A percentile compares a stretch with the other conserved stretches of the same genome.
phyloP scores from a whole-genome alignment of 768 basidiomycete species.

The Suillus alpinus region DNA sequence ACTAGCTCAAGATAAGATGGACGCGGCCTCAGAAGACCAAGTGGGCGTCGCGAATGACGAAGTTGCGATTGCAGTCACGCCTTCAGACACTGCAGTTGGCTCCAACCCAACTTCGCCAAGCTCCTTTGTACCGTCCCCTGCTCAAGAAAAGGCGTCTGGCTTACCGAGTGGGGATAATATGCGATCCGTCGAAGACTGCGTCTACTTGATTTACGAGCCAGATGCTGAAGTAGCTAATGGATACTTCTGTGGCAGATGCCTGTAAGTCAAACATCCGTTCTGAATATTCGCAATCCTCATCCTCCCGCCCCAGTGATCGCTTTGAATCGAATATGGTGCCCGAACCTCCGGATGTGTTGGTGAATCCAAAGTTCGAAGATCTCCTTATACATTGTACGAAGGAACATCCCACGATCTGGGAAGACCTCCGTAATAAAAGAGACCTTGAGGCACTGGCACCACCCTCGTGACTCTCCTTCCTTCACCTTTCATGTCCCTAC shows the following conservation, averaged over 20 bases:
- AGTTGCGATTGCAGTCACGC: neutral
- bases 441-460: constrained; percentile 4
- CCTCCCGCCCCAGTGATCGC: constrained; percentile 19
- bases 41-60: neutral
- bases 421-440: constrained; percentile 30
- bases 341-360: constrained; percentile 28
- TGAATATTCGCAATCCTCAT: neutral
- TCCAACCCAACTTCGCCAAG: neutral
- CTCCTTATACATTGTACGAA: constrained; percentile 47
- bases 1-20: neutral
- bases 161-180: constrained; percentile 12
- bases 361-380: constrained; percentile 34
- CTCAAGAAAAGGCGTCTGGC: constrained; percentile 3
- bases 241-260: constrained; percentile 48
- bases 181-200: constrained; percentile 44
- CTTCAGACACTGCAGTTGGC: neutral
- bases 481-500: neutral
- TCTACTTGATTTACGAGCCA: constrained; percentile 33
- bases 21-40: neutral
- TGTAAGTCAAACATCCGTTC: constrained; percentile 35
- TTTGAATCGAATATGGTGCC: constrained; percentile 23
- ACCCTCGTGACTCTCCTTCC: neutral
- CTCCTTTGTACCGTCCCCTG: neutral
- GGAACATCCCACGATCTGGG: constrained; percentile 51
- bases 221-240: constrained; percentile 29